Evolutionary conservation across 2,329 filamentous ascomycete genomes (phyloP), one percentile per base, ranked within the genome.

Genomic region (Cytospora chrysosperma): DNA sequence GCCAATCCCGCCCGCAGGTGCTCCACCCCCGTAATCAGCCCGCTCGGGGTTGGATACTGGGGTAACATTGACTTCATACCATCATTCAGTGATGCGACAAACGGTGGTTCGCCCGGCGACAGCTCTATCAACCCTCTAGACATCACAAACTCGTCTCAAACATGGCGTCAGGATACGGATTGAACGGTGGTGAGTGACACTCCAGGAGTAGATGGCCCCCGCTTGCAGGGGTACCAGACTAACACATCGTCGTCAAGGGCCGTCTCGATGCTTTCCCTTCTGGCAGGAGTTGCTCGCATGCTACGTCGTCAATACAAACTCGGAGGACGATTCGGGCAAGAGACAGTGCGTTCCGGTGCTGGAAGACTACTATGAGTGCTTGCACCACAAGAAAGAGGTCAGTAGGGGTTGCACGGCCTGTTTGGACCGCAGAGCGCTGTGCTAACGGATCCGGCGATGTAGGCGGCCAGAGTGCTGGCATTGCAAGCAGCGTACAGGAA

Each of bases 351-450:
- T 84, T 21, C 89, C 91, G 19, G 85, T 88, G 5, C 83, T 98
- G 69, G 95, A 99, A 77, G 95, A 99, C 76, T 99, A 99, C 82
- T 96, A 97, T 77, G 95, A 99, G 82, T 99, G 96, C 79, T 81
- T 99, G 75, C 95, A 99, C 78, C 95, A 99, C 84, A 93, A 90
- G 84, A 99, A 99, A 82, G 95, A 99, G 92, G 95, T 98, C 52
- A 67, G 75, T 66, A 28, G n/a, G 30, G 58, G 59, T 50, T 34
- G 40, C 28, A 61, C 47, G 4, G 24, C 24, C 28, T 27, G 21
- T 34, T 6, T 34, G n/a, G 12, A n/a, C 17, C 0, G 19, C 26
- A 30, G 37, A 30, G 32, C 28, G 6, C n/a, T 26, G n/a, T 52
- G 40, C 64, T 65, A 58, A 65, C 56, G 24, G 19, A 9, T 27